Evolutionary conservation across 257 asterid genomes (phyloP), one percentile per base, ranked within the genome.

Genomic region (Perilla frutescens): DNA sequence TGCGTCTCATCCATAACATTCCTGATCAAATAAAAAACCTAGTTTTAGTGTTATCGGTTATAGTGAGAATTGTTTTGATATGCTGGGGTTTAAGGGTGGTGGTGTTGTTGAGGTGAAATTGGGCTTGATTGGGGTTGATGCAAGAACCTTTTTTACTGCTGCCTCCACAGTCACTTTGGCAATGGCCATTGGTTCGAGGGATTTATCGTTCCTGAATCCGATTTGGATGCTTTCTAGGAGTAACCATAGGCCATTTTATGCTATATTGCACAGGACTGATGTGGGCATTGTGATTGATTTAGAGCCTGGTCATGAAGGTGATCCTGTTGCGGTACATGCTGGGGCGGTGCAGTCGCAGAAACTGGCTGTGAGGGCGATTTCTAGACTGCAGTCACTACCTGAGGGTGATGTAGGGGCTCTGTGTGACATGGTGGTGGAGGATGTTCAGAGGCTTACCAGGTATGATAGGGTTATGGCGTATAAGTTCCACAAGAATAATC

Each of bases 381-480:
- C 90, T 20, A 77, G 87, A 51, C 73, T 87, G 76, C 91, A 85
- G 50, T 76, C 91, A 0, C 79, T 90, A n/a, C 84, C 90, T 2
- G 85, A 85, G 55, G 90, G 91, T 40, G 87, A 85, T 80, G 34
- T 88, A 0, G 88, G 88, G n/a, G 75, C 63, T 63, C 34, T 87
- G 39, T 90, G 89, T 67, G 95, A 90, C 54, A 73, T 85, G 1
- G 64, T 87, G 2, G 93, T 84, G 15, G 89, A 90, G 70, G 88
- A 85, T 59, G 88, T 90, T 53, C 91, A 81, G 41, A 88, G 73
- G 55, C 87, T 90, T 36, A 84, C 91, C 0, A 88, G 90, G 36
- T 88, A 85, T 66, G 91, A 88, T 57, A 84, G 95, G 82, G 91
- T 90, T 41, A 88, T 90, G 95, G 81, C 74, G 8, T 90, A 88